These are phyloP conservation scores for Gastrolobium villosum DNA, from an alignment of 306 rosid genomes.

Conservation along the genomic window DNA sequence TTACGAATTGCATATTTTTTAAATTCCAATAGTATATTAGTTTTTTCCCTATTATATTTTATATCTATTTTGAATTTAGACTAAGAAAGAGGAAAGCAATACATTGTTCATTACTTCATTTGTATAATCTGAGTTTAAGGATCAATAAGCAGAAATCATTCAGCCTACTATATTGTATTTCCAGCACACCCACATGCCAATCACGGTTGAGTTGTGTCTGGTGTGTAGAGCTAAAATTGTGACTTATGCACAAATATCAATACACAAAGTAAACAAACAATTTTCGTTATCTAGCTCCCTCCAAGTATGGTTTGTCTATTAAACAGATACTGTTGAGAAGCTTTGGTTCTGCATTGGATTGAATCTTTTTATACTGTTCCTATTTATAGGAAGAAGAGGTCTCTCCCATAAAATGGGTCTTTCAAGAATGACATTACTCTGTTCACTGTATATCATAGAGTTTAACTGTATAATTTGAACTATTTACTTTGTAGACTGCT, in stretches of 20 bases:
- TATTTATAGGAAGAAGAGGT: conserved; percentile 29
- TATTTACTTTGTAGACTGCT: conserved; percentile 59
- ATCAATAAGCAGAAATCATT: conserved; percentile 23
- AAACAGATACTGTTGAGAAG: not conserved
- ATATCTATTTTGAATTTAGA: conserved; percentile 12
- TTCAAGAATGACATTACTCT: conserved; percentile 27
- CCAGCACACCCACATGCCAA: conserved; percentile 12
- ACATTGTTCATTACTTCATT: conserved; percentile 17
- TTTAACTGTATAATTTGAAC: conserved; percentile 19
- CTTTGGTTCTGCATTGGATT: conserved; percentile 18
- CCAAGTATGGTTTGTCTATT: conserved; percentile 15
- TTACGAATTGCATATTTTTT: conserved; percentile 20
- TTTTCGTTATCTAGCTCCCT: conserved; percentile 14
- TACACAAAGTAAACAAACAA: conserved; percentile 10
- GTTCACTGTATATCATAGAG: conserved; percentile 18
- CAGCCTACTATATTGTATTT: conserved; percentile 9
- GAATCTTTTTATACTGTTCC: conserved; percentile 25
- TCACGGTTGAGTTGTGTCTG: conserved; percentile 12
- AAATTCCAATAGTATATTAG: conserved; percentile 27
- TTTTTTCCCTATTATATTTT: conserved; percentile 1
- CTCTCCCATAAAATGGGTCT: conserved; percentile 41
- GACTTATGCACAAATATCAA: not conserved
- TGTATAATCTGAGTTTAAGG: conserved; percentile 39
- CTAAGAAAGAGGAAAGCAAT: conserved; percentile 35
- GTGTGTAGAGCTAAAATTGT: conserved; percentile 32